Evolutionary conservation across 331 rosid genomes (phyloP), one percentile per base, ranked within the genome.

Genomic region (Acacia pycnantha): DNA sequence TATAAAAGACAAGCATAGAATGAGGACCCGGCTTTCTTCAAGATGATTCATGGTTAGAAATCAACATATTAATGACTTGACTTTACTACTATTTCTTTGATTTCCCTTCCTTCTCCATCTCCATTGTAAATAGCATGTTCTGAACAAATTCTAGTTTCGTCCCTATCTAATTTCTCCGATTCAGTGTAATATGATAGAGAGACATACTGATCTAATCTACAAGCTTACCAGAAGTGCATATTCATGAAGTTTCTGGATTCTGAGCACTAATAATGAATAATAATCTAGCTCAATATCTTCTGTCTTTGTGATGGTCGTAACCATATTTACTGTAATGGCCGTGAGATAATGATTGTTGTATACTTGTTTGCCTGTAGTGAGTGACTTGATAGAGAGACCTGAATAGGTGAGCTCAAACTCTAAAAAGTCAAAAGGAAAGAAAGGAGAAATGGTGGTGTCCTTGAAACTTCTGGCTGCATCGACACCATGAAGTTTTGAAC

Each of bases 41-140:
- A 79, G 15, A 43, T 65, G 46, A 31, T 72, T 8, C 29, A 11
- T 58, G 3, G 31, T 61, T 33, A 26, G 74, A n/a, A 3, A 76
- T 68, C 48, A 64, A 26, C 22, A 19, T 67, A 31, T 50, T n/a
- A 22, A 54, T 78, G 66, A 79, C 66, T 75, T 70, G 33, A 31
- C 33, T 31, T 31, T 14, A 70, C 12, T 26, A 9, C 27, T 29
- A 50, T 18, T 62, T 62, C 3, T 62, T 62, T 64, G 11, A 64
- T 29, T 64, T 64, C 48, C 67, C n/a, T 43, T 21, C 4, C 12
- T 76, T 26, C 68, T 31, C n/a, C n/a, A 19, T 77, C 54, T 59
- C 70, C 46, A 22, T 40, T 87, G 86, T 81, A 74, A 26, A 87
- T 81, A 83, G n/a, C 12, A 77, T 33, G 74, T 73, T 61, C 11